Percentiles rank a stretch among this genome's conserved stretches.
Evolutionary conservation across 805 yeast genomes (phyloP).

Genomic region (Metschnikowia amazonensis): DNA sequence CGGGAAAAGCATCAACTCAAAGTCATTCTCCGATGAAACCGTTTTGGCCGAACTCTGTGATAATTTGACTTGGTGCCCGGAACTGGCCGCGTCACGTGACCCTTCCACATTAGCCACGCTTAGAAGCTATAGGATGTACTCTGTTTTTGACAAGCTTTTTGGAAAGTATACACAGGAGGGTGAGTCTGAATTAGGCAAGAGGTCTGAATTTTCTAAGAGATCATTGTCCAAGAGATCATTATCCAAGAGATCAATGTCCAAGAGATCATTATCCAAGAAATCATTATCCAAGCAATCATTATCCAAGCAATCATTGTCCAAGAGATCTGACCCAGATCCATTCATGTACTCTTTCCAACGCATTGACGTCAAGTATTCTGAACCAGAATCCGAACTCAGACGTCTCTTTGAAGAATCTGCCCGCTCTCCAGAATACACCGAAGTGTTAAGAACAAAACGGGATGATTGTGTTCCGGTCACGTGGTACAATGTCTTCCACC

Average conservation of each 20-base stretch:
- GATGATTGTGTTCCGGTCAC: slow-evolving; percentile 46
- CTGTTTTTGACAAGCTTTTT: slow-evolving; percentile 4
- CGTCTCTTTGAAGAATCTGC: slow-evolving; percentile 1
- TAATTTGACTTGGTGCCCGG: not conserved
- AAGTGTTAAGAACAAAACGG: not conserved
- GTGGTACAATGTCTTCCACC: slow-evolving; percentile 50
- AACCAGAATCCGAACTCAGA: not conserved
- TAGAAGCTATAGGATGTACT: not conserved
- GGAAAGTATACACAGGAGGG: not conserved
- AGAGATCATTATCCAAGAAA: too few relatives aligned
- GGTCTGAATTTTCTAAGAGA: too few relatives aligned
- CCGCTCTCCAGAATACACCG: not conserved
- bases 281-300: too few relatives aligned
- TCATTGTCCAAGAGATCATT: too few relatives aligned
- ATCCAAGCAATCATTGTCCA: too few relatives aligned
- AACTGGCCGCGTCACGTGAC: not conserved
- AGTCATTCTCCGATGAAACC: not conserved
- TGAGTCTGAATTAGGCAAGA: not conserved
- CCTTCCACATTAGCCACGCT: not conserved
- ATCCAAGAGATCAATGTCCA: too few relatives aligned
- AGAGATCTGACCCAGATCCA: not conserved
- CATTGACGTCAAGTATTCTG: slow-evolving; percentile 5
- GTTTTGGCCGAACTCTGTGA: not conserved
- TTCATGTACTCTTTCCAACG: slow-evolving; percentile 12
- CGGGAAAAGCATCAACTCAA: not conserved